These are phyloP conservation scores for Lyophyllum shimeji DNA, from an alignment of 768 basidiomycete genomes.

Conservation along the genomic window DNA sequence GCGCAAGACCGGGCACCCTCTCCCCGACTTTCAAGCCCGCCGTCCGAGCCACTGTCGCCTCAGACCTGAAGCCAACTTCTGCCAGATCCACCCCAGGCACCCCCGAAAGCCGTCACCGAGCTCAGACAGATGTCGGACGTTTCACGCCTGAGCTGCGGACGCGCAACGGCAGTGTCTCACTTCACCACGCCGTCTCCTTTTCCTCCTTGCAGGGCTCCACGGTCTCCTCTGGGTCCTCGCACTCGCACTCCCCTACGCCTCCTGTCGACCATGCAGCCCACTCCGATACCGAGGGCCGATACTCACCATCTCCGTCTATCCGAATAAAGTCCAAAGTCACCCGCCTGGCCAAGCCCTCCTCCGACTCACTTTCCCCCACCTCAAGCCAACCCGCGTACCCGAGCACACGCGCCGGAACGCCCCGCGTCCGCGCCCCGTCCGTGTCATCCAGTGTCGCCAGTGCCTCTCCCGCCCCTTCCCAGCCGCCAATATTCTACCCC, in stretches of 20 bases:
- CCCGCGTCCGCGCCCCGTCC: slow-evolving; percentile 39
- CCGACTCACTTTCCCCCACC: slow-evolving; percentile 18
- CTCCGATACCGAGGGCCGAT: slow-evolving; percentile 15
- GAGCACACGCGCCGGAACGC: slow-evolving; percentile 23
- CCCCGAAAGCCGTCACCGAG: slow-evolving; percentile 23
- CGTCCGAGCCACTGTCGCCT: slow-evolving; percentile 21
- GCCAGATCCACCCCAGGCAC: slow-evolving; percentile 21
- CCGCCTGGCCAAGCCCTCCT: slow-evolving; percentile 37
- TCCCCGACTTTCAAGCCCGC: slow-evolving; percentile 31
- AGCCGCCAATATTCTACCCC: slow-evolving; percentile 43
- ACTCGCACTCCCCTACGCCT: slow-evolving; percentile 14
- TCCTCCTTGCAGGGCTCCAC: slow-evolving; percentile 29
- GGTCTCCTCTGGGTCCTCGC: slow-evolving; percentile 17
- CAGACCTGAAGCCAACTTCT: slow-evolving; percentile 30
- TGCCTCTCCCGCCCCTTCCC: slow-evolving; percentile 12
- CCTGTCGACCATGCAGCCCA: slow-evolving; percentile 4
- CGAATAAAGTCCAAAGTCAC: slow-evolving; percentile 67
- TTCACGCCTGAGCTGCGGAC: slow-evolving; percentile 17
- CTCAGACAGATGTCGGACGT: slow-evolving; percentile 22
- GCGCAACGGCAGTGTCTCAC: slow-evolving; percentile 30
- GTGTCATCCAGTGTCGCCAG: slow-evolving; percentile 35
- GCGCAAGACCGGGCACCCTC: slow-evolving; percentile 33
- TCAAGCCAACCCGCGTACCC: slow-evolving; percentile 20
- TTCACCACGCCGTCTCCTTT: slow-evolving; percentile 38
- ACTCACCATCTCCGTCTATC: slow-evolving; percentile 24